phyloP scores from a whole-genome alignment of 1,284 basidiomycete genomes.

The Apiotrichum mycotoxinovorans region DNA sequence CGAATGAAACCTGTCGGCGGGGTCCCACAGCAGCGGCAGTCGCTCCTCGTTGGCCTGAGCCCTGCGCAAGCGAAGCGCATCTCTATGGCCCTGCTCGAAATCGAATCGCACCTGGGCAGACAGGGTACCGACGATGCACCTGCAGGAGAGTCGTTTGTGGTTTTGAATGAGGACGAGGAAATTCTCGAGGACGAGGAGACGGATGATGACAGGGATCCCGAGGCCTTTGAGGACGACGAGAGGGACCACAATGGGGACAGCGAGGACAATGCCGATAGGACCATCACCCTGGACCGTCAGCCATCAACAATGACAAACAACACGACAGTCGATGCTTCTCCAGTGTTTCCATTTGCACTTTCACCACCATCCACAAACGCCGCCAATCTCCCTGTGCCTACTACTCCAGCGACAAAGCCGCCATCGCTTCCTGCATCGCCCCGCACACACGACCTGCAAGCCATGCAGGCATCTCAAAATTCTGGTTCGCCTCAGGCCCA shows the following conservation, averaged over 20 bases:
- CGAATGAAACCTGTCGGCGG: background rate
- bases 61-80: slow-evolving; percentile 43
- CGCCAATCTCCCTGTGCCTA: background rate
- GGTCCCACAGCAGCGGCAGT: slow-evolving; percentile 27
- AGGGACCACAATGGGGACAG: slow-evolving; percentile 2
- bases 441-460: slow-evolving; percentile 28
- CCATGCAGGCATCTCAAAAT: slow-evolving; percentile 8
- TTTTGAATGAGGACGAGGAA: slow-evolving; percentile 25
- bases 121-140: slow-evolving; percentile 7
- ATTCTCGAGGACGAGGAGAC: slow-evolving; percentile 21
- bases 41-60: slow-evolving; percentile 32
- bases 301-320: background rate
- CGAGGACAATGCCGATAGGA: background rate
- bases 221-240: too few relatives aligned
- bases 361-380: slow-evolving; percentile 27
- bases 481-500: background rate
- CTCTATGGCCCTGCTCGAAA: slow-evolving; percentile 41
- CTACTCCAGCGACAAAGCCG: background rate
- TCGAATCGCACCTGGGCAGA: slow-evolving; percentile 29
- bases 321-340: slow-evolving; percentile 11
- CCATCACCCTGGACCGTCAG: background rate
- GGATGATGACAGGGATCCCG: background rate
- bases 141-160: background rate
- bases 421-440: slow-evolving; percentile 32
- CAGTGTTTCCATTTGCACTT: slow-evolving; percentile 29